Percentiles rank a stretch among this genome's conserved stretches.
These are phyloP conservation scores for Russula vinacea DNA, from an alignment of 768 basidiomycete species.

Conservation along the genomic window DNA sequence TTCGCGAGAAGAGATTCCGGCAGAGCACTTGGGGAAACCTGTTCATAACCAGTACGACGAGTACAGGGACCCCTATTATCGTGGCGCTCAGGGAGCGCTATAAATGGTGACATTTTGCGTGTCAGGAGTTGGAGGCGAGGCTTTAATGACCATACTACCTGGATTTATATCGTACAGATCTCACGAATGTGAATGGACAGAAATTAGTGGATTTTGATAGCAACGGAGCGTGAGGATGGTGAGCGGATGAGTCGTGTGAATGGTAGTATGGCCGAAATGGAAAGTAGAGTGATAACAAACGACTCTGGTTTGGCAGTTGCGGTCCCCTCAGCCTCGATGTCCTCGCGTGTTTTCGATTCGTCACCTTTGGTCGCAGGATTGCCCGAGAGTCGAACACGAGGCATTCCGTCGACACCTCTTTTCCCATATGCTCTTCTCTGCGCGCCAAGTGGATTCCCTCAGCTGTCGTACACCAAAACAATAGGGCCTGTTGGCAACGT, in stretches of 20 bases:
- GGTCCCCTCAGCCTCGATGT: conserved; percentile 33
- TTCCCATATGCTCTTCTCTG: conserved; percentile 29
- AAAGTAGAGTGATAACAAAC: conserved; percentile 18
- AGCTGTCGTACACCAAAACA: conserved; percentile 28
- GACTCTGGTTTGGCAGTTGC: conserved; percentile 25
- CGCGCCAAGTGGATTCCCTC: conserved; percentile 26
- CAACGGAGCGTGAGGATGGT: neutral
- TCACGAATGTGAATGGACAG: conserved; percentile 18
- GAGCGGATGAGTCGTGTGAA: conserved; percentile 20
- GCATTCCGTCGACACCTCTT: conserved; percentile 25
- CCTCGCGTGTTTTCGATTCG: conserved; percentile 33
- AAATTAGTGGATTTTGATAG: neutral
- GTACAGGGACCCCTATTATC: conserved; percentile 38
- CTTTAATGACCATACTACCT: too few relatives aligned
- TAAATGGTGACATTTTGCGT: conserved; percentile 2
- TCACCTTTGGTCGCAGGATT: conserved; percentile 20
- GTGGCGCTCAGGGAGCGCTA: neutral
- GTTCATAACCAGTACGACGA: conserved; percentile 10
- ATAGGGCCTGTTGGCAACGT: conserved; percentile 25
- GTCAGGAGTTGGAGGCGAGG: too few relatives aligned
- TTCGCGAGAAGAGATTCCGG: conserved; percentile 2
- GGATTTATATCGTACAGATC: neutral
- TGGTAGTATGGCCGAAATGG: conserved; percentile 10
- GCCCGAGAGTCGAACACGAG: conserved; percentile 25
- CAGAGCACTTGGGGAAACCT: neutral